Conservation (phyloP, 352 stramenopile species). For the Globisporangium nunn region DNA sequence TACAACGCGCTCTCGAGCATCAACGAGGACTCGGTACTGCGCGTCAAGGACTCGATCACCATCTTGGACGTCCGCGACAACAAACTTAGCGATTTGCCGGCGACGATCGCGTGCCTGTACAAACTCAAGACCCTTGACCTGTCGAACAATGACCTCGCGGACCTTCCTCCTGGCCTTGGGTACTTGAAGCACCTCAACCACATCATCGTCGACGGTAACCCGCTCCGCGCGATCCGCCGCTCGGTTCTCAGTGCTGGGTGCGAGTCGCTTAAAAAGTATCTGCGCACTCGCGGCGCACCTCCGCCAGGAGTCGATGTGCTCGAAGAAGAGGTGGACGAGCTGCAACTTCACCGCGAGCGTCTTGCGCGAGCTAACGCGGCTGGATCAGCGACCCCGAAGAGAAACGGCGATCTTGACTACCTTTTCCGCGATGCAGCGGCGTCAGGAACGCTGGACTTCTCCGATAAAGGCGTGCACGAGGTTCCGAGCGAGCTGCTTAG, state of each 20-base stretch:
- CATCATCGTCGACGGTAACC: conserved; percentile 70
- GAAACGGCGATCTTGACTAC: conserved; percentile 13
- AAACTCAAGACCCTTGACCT: conserved; percentile 78
- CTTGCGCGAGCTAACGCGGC: conserved; percentile 1
- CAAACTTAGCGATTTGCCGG: conserved; percentile 51
- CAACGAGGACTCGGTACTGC: conserved; percentile 48
- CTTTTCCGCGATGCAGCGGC: conserved; percentile 55
- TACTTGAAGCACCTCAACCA: conserved; percentile 78
- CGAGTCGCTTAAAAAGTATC: conserved; percentile 77
- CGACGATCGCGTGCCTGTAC: conserved; percentile 45
- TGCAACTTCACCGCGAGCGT: conserved; percentile 18
- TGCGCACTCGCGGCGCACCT: conserved; percentile 58
- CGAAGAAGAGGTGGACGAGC: conserved; percentile 66
- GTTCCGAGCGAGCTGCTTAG: conserved; percentile 24
- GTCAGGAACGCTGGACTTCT: conserved; percentile 46
- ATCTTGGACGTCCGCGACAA: conserved; percentile 81
- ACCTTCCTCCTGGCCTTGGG: conserved; percentile 65
- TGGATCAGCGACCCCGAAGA: background rate
- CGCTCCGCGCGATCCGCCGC: conserved; percentile 62
- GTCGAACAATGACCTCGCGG: conserved; percentile 73
- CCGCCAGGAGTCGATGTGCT: conserved; percentile 48
- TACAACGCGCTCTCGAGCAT: conserved; percentile 63
- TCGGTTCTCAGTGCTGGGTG: conserved; percentile 57
- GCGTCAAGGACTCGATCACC: conserved; percentile 58
- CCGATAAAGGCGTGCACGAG: conserved; percentile 19